Percentiles rank a stretch among this genome's conserved stretches.
Conservation (phyloP, 1,284 basidiomycete genomes). For the Ganoderma lucidum region DNA sequence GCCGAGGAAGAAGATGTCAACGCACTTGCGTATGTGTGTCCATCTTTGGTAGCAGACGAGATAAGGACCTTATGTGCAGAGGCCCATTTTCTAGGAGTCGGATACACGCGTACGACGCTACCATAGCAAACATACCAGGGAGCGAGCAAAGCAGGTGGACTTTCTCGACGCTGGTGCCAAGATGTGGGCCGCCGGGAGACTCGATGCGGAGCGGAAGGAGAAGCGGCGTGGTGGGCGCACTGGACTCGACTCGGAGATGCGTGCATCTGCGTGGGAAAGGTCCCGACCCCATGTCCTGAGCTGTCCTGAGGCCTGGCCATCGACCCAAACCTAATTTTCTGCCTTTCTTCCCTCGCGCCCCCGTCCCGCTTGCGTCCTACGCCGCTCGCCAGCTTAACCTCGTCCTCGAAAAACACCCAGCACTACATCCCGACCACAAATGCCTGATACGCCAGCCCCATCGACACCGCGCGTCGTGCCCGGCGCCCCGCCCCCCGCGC, state of each 20-base stretch:
- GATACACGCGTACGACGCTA: neutral
- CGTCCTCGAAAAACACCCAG: neutral
- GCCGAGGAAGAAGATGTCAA: neutral
- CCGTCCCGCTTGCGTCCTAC: conserved; percentile 1
- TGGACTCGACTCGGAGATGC: neutral
- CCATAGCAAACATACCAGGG: neutral
- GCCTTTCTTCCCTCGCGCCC: conserved; percentile 13
- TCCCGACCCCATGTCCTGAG: conserved; percentile 20
- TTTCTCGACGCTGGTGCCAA: neutral
- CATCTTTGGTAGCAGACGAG: neutral
- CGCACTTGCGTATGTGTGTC: neutral
- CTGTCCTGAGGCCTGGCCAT: neutral
- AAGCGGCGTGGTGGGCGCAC: neutral
- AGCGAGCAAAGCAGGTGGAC: neutral
- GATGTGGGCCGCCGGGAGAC: no score
- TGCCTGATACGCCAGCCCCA: conserved; percentile 52
- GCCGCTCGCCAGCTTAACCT: conserved; percentile 13
- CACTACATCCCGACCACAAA: conserved; percentile 32
- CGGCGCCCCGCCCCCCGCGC: conserved; percentile 71
- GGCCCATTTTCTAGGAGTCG: neutral
- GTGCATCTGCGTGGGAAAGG: conserved; percentile 31
- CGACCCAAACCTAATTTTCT: conserved; percentile 18
- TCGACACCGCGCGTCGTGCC: conserved; percentile 66
- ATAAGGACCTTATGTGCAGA: neutral
- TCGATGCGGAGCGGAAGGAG: neutral